These are phyloP conservation scores for Dothidotthia symphoricarpi DNA, from an alignment of 2,329 filamentous ascomycete genomes.

Conservation along the genomic window DNA sequence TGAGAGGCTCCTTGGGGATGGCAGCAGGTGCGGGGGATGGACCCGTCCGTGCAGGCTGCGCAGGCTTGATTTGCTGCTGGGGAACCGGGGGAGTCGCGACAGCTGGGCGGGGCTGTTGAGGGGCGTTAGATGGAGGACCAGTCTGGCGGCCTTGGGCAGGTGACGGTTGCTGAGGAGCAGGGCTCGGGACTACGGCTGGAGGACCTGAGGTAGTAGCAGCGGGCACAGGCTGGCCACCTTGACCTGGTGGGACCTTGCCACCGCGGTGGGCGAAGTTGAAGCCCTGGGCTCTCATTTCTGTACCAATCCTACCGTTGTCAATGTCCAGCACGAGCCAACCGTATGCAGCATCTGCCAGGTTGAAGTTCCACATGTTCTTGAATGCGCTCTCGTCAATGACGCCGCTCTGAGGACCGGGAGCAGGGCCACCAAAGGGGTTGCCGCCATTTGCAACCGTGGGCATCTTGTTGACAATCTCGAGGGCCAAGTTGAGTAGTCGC, in stretches of 20 bases:
- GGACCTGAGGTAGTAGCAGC: conserved; percentile 34
- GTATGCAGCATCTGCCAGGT: conserved; percentile 94
- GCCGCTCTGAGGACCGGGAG: conserved; percentile 70
- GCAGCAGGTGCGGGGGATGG: conserved; percentile 43
- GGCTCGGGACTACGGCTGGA: conserved; percentile 43
- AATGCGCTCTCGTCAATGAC: conserved; percentile 98
- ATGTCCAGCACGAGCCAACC: conserved; percentile 94
- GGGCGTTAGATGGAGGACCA: conserved; percentile 34
- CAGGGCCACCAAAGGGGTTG: conserved; percentile 90
- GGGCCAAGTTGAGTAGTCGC: conserved; percentile 82
- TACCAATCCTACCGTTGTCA: conserved; percentile 92
- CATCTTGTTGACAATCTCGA: conserved; percentile 98
- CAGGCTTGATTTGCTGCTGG: conserved; percentile 42
- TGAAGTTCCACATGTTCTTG: conserved; percentile 99
- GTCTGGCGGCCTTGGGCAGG: conserved; percentile 34
- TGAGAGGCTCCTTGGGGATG: conserved; percentile 47
- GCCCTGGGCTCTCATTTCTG: conserved; percentile 96
- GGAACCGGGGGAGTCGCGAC: conserved; percentile 38
- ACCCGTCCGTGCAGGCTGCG: conserved; percentile 40
- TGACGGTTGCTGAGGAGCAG: conserved; percentile 42
- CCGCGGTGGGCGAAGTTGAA: conserved; percentile 98
- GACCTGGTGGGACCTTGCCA: conserved; percentile 60
- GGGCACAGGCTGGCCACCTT: conserved; percentile 40
- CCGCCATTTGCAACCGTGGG: conserved; percentile 90
- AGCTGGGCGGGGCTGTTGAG: conserved; percentile 33